Evolutionary conservation across 2,329 filamentous ascomycete species (phyloP), one percentile per base, ranked within the genome.

Genomic region (Cyclaneusma minus): DNA sequence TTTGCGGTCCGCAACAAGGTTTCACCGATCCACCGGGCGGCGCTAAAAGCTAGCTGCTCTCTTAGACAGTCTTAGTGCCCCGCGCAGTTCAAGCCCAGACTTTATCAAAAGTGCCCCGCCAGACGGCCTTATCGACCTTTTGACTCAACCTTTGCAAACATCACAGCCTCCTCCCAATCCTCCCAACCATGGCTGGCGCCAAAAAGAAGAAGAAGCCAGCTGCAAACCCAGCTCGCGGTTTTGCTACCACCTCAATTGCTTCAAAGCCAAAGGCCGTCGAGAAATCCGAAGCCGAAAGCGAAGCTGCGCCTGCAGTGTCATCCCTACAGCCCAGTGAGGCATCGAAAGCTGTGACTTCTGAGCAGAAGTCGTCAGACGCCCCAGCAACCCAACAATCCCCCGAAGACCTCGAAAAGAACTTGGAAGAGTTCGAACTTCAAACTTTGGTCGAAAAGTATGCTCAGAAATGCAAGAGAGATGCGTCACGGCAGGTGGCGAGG

Each of bases 371-470:
- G 16, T 15, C 32, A 13, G 27, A 32, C 27, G 21, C 32, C 18
- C 40, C 35, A 20, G 22, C 35, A 18, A 29, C 37, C 13, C 34
- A 33, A 29, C 32, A 34, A 29, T 82, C 70, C 25, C 77, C 87
- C 1, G 87, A 94, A 46, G 82, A 95, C 48, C 78, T 94, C 27
- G 89, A 94, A 46, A 73, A 60, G 35, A 82, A 92, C 42, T 65
- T 95, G 10, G 83, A 94, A 48, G 77, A 84, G 41, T 78, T 83
- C n/a, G 83, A 92, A 42, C 60, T 98, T 19, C 85, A 95, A 49
- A 55, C 81, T 13, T 56, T 94, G 5, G 76, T 95, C 10, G 87
- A 95, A 35, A 89, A 84, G 44, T 59, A 87, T 50, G 75, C 76
- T 0, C 56, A 67, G 21, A 93, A 87, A 50, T 75, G 77, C 34